Evolutionary conservation across 2,329 filamentous ascomycete genomes (phyloP).

Genomic region (Raffaelea ambrosiae): DNA sequence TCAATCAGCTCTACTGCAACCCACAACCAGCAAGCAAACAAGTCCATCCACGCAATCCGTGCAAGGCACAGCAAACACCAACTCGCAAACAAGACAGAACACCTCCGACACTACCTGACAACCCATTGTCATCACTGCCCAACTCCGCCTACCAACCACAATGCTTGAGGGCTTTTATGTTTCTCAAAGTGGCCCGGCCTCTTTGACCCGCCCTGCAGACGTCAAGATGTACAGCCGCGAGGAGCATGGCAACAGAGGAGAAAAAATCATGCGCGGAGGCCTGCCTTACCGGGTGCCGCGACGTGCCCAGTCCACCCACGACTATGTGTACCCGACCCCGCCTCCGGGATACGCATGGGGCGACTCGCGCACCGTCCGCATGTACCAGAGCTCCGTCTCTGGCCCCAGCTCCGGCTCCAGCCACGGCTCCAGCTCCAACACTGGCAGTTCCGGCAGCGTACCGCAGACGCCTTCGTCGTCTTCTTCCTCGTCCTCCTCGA

Average conservation of each 20-base stretch:
- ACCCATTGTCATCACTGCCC: neutral
- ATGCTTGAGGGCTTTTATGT: slow-evolving; percentile 26
- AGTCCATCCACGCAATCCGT: no score
- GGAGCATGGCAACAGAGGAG: slow-evolving; percentile 31
- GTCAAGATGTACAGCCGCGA: slow-evolving; percentile 26
- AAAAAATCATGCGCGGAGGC: slow-evolving; percentile 27
- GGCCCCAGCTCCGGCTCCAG: neutral
- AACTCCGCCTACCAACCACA: slow-evolving; percentile 1
- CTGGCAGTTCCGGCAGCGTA: neutral
- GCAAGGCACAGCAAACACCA: no score
- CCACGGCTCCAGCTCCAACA: neutral
- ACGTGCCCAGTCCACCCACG: slow-evolving; percentile 38
- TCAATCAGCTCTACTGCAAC: no score
- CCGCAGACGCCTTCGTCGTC: neutral
- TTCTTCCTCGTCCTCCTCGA: no score
- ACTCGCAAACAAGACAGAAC: no score
- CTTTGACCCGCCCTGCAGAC: slow-evolving; percentile 11
- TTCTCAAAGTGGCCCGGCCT: slow-evolving; percentile 11
- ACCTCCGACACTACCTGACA: neutral
- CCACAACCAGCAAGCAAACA: no score
- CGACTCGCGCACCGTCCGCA: slow-evolving; percentile 8
- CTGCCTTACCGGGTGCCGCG: slow-evolving; percentile 27
- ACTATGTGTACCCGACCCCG: slow-evolving; percentile 27
- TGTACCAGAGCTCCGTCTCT: slow-evolving; percentile 4
- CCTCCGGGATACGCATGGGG: slow-evolving; percentile 10